A percentile compares a stretch with the other conserved stretches of the same genome.
phyloP scores from a whole-genome alignment of 129 eudicot genomes.

The Chrysanthemum makinoi region DNA sequence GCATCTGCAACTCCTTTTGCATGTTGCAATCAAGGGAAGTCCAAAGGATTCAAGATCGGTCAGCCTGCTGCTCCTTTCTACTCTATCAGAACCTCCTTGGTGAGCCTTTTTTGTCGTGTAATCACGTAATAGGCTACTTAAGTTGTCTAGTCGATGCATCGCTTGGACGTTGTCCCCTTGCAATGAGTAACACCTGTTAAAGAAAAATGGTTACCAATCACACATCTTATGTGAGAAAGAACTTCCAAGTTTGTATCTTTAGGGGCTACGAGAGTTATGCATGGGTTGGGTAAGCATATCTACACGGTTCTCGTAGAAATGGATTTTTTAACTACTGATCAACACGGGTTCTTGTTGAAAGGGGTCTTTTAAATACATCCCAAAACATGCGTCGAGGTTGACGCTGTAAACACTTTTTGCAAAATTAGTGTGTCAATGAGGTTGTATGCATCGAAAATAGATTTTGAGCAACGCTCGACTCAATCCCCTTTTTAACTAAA shows the following conservation, averaged over 20 bases:
- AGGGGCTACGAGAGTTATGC: not conserved
- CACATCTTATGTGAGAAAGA: not conserved
- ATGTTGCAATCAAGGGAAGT: conserved; percentile 42
- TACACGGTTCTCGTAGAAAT: not conserved
- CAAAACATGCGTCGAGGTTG: not conserved
- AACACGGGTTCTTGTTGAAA: not conserved
- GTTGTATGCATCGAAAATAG: no score
- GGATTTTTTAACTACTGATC: not conserved
- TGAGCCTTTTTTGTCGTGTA: conserved; percentile 50
- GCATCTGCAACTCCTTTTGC: no score
- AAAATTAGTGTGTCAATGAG: not conserved
- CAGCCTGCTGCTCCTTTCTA: conserved; percentile 19
- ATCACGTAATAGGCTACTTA: conserved; percentile 58
- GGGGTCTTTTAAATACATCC: not conserved
- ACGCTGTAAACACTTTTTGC: not conserved
- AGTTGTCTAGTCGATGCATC: conserved; percentile 77
- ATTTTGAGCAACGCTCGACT: no score
- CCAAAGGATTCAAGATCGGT: conserved; percentile 43
- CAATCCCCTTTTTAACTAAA: no score
- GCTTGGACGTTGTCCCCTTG: conserved; percentile 81
- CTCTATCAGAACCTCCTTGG: conserved; percentile 38
- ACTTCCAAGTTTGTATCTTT: not conserved
- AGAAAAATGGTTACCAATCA: not conserved
- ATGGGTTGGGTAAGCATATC: not conserved
- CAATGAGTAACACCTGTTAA: conserved; percentile 55